Evolutionary conservation across 176 grass and related monocot genomes (phyloP).

Genomic region (Themeda triandra): DNA sequence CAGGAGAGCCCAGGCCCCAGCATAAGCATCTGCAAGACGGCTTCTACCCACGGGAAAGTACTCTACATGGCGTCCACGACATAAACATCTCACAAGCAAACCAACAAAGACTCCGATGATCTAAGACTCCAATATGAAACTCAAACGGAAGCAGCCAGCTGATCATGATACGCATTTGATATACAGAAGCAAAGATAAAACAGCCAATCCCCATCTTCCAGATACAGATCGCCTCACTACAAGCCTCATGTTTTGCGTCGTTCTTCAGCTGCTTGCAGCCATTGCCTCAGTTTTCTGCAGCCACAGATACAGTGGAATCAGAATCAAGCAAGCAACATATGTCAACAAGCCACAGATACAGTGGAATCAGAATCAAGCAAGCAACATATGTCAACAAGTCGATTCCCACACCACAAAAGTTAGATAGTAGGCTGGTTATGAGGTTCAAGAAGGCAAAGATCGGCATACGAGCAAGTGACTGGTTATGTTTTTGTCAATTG

Average conservation of each 20-base stretch:
- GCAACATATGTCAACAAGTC: neutral
- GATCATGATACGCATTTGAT: constrained; percentile 16
- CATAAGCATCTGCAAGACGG: constrained; percentile 16
- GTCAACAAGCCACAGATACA: neutral
- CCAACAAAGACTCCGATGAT: constrained; percentile 20
- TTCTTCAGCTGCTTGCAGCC: constrained; percentile 4
- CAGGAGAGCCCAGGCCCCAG: neutral
- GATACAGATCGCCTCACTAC: constrained; percentile 6
- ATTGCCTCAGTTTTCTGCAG: constrained; percentile 47
- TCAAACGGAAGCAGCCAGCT: constrained; percentile 26
- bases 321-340: too few species aligned
- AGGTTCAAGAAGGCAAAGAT: neutral
- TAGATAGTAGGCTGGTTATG: neutral
- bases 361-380: neutral
- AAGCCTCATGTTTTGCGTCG: constrained; percentile 17
- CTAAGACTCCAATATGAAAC: constrained; percentile 7
- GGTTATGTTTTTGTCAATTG: neutral
- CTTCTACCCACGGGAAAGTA: neutral
- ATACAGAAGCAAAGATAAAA: constrained; percentile 28
- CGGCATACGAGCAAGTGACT: neutral
- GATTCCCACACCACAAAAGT: neutral
- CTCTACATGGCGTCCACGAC: constrained; percentile 10
- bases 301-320: neutral
- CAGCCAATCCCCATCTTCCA: neutral
- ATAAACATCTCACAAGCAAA: constrained; percentile 34